phyloP scores from a whole-genome alignment of 306 rosid species.

The Styphnolobium japonicum region DNA sequence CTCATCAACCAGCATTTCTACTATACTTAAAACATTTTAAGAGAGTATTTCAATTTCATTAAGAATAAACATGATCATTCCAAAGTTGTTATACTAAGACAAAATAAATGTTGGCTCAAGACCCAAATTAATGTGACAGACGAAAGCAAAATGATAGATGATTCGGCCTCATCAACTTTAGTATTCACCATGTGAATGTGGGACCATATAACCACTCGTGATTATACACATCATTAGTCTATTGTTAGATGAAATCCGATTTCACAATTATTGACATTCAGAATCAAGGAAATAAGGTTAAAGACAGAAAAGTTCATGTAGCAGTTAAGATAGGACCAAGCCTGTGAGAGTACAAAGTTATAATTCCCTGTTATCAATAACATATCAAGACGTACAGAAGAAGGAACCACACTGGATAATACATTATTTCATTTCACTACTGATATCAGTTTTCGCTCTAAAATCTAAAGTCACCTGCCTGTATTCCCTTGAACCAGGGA shows the following conservation, averaged over 20 bases:
- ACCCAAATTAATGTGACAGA: neutral
- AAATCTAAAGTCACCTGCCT: conserved; percentile 52
- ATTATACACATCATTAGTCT: conserved; percentile 30
- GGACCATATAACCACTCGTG: conserved; percentile 41
- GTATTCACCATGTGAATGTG: conserved; percentile 46
- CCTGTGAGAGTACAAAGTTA: conserved; percentile 49
- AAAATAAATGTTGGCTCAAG: neutral
- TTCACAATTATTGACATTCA: conserved; percentile 38
- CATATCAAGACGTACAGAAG: conserved; percentile 40
- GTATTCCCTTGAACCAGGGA: conserved; percentile 32
- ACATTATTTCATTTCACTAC: conserved; percentile 63
- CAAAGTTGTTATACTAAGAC: neutral
- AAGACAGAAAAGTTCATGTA: conserved; percentile 39
- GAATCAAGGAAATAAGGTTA: conserved; percentile 11
- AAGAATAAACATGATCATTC: neutral
- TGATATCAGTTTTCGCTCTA: conserved; percentile 45
- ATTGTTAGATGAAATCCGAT: conserved; percentile 19
- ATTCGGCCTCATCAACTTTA: neutral
- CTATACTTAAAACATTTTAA: neutral
- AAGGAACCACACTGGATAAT: conserved; percentile 45
- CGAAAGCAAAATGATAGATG: conserved; percentile 9
- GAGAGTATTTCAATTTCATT: neutral
- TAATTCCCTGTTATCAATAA: conserved; percentile 46
- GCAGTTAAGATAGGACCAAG: conserved; percentile 36
- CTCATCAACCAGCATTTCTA: neutral